These are phyloP conservation scores for Zopfochytrium polystomum DNA, from an alignment of 371 early-diverging fungal genomes.

Conservation along the genomic window DNA sequence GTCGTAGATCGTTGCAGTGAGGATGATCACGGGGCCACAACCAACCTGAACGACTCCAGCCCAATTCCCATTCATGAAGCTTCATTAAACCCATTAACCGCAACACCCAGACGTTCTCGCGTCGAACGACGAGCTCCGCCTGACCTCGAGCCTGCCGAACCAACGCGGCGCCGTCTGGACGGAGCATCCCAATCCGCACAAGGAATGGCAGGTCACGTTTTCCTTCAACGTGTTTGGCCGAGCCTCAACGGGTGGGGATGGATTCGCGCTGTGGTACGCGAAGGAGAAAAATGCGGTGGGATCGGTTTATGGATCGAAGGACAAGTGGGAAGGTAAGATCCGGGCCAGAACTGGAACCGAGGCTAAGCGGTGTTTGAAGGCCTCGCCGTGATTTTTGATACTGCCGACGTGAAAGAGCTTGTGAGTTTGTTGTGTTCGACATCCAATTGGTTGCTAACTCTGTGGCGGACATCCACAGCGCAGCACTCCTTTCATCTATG, in stretches of 20 bases:
- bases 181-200: constrained; percentile 59
- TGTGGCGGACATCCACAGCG: too few relatives aligned
- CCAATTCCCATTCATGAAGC: background rate
- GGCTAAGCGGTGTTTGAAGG: too few relatives aligned
- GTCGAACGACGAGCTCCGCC: constrained; percentile 63
- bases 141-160: constrained; percentile 68
- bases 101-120: constrained; percentile 53
- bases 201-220: constrained; percentile 73
- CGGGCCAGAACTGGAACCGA: background rate
- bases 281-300: constrained; percentile 45
- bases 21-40: too few relatives aligned
- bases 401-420: constrained; percentile 5
- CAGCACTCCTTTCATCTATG: constrained; percentile 66
- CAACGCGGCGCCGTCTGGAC: constrained; percentile 70
- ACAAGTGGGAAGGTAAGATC: constrained; percentile 56
- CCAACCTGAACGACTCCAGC: background rate
- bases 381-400: too few relatives aligned
- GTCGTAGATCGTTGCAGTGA: too few relatives aligned
- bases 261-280: constrained; percentile 85
- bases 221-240: constrained; percentile 64
- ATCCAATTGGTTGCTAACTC: constrained; percentile 16
- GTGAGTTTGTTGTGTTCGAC: constrained; percentile 39
- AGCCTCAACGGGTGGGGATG: constrained; percentile 68
- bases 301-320: constrained; percentile 67
- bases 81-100: background rate